These are phyloP conservation scores for Sicyos edulis DNA, from an alignment of 306 rosid genomes.

Conservation along the genomic window DNA sequence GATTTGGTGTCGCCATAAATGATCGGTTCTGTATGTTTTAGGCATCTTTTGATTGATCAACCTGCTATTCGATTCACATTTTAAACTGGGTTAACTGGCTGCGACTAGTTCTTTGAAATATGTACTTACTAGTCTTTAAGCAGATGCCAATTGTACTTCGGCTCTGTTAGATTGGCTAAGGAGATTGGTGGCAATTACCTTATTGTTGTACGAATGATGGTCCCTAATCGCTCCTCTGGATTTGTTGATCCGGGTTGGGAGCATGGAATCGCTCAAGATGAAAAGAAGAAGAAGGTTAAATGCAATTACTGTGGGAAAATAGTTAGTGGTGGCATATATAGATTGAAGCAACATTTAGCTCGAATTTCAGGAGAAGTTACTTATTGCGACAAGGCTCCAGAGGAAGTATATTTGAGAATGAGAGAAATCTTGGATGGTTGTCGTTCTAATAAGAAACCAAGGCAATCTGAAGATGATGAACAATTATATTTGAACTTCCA, in stretches of 20 bases:
- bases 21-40: neutral
- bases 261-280: conserved; percentile 91
- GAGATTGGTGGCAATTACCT: neutral
- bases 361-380: conserved; percentile 96
- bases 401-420: conserved; percentile 81
- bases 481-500: conserved; percentile 65
- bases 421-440: conserved; percentile 83
- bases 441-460: conserved; percentile 71
- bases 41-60: conserved; percentile 1
- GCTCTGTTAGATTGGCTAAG: neutral
- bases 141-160: conserved; percentile 20
- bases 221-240: conserved; percentile 71
- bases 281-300: conserved; percentile 89
- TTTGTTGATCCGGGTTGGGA: conserved; percentile 97
- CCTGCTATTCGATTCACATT: neutral
- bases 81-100: neutral
- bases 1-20: neutral
- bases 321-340: conserved; percentile 94
- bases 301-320: conserved; percentile 96
- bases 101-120: neutral
- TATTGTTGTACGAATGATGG: conserved; percentile 32
- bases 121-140: neutral
- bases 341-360: conserved; percentile 95
- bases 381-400: conserved; percentile 92
- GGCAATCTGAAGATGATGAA: conserved; percentile 47